Percentiles rank a stretch among this genome's conserved stretches.
Evolutionary conservation across 139 green algal genomes (phyloP).

Genomic region (Chlorella sp.): DNA sequence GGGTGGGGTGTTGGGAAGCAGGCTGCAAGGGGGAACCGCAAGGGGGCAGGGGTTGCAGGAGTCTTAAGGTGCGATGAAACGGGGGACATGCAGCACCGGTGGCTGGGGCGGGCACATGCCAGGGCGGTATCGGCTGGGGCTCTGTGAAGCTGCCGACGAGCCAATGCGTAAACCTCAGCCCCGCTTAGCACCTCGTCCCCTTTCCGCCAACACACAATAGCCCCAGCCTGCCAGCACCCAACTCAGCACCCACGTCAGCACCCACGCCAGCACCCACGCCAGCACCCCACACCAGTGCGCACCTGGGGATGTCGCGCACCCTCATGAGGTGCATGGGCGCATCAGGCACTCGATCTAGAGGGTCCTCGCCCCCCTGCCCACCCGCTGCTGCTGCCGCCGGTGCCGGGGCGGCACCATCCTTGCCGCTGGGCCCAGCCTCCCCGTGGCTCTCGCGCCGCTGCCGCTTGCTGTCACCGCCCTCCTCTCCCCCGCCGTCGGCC

Average conservation of each 20-base stretch:
- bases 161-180: background rate
- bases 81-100: too few relatives aligned
- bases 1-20: background rate
- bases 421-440: background rate
- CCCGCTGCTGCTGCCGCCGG: background rate
- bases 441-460: background rate
- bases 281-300: background rate
- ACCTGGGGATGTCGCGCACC: constrained; percentile 33
- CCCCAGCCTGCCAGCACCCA: background rate
- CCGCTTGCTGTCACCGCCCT: background rate
- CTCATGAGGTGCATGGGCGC: constrained; percentile 36
- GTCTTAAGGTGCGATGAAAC: too few relatives aligned
- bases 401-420: background rate
- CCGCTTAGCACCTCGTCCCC: background rate
- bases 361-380: background rate
- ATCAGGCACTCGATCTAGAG: background rate
- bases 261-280: too few relatives aligned
- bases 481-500: background rate
- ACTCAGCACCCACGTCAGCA: background rate
- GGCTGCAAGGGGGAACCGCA: background rate
- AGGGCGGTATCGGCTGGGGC: background rate
- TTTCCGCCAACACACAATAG: background rate
- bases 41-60: too few relatives aligned
- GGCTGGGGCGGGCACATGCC: background rate
- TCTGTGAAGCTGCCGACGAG: background rate